phyloP scores from a whole-genome alignment of 371 early-diverging fungal species.

The Mortierella sp. region DNA sequence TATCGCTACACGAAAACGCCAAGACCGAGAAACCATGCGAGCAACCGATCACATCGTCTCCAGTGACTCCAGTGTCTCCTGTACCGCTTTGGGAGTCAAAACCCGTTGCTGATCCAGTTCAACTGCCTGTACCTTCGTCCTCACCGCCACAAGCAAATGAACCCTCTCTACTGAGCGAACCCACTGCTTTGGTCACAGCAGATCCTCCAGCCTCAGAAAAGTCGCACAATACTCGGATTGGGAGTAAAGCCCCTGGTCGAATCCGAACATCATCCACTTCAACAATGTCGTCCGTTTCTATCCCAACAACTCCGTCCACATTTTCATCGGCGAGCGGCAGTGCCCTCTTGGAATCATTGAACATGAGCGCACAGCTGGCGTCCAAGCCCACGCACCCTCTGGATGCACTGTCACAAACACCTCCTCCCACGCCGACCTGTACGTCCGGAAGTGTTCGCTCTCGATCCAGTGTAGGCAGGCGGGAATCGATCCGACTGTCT shows the following conservation, averaged over 20 bases:
- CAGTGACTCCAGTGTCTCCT: neutral
- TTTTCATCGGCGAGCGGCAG: slow-evolving; percentile 33
- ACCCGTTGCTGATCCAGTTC: neutral
- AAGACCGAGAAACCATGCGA: neutral
- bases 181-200: neutral
- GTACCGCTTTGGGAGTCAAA: slow-evolving; percentile 9
- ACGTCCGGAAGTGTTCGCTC: slow-evolving; percentile 26
- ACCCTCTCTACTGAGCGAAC: neutral
- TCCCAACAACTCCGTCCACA: slow-evolving; percentile 44
- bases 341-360: slow-evolving; percentile 34
- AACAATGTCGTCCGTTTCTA: slow-evolving; percentile 42
- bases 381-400: slow-evolving; percentile 1
- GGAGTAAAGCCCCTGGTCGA: slow-evolving; percentile 9
- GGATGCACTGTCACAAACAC: neutral
- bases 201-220: slow-evolving; percentile 16
- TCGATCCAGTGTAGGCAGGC: slow-evolving; percentile 7
- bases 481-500: slow-evolving; percentile 13
- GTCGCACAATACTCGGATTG: slow-evolving; percentile 1
- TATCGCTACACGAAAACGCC: neutral
- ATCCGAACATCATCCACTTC: slow-evolving; percentile 38
- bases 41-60: neutral
- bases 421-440: slow-evolving; percentile 11
- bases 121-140: slow-evolving; percentile 9
- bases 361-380: slow-evolving; percentile 28
- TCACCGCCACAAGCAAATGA: neutral